Evolutionary conservation across 306 rosid genomes (phyloP), one percentile per base, ranked within the genome.

Genomic region (Prunus mongolica): DNA sequence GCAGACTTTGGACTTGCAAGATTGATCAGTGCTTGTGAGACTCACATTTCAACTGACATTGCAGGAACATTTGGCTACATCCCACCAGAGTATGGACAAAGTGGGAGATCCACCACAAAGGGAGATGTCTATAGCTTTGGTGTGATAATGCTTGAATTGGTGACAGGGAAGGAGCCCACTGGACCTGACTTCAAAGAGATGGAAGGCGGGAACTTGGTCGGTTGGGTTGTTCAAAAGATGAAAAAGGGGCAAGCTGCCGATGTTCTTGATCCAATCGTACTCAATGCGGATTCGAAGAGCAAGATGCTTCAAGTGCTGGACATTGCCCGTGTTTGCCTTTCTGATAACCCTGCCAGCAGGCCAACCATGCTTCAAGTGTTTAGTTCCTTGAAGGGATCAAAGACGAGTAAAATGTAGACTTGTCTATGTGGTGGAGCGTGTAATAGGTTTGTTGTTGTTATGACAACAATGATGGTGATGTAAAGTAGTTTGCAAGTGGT

Each of bases 41-140:
- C 98, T 52, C 99, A 96, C 72, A 82, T 96, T 70, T 51, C 89
- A 4, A 96, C 99, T 10, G 99, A 96, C 63, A 86, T 96, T 71
- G 99, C 99, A 0, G 99, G 99, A 79, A 96, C 99, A 73, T 92
- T 96, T 27, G 99, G 99, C 41, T 96, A 96, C 87, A 96, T 96
- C 54, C 99, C 99, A 20, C 99, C 99, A 0, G 99, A 96, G 91
- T 96, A 96, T 62, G 99, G 99, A 14, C 99, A 96, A 82, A 92
- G 99, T 65, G 98, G 92, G 76, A 86, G 97, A 77, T 92, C 98
- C 25, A 96, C 98, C 8, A 84, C 93, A 50, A 89, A 88, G 77
- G 99, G 99, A 5, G 99, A 96, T 66, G 98, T 96, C 46, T 96
- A 96, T 63, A 91, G 99, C 78, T 96, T 88, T 24, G 99, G 99